Percentiles rank a stretch among this genome's conserved stretches.
Evolutionary conservation across 2,329 filamentous ascomycete genomes (phyloP).

Genomic region (Colletotrichum destructivum): DNA sequence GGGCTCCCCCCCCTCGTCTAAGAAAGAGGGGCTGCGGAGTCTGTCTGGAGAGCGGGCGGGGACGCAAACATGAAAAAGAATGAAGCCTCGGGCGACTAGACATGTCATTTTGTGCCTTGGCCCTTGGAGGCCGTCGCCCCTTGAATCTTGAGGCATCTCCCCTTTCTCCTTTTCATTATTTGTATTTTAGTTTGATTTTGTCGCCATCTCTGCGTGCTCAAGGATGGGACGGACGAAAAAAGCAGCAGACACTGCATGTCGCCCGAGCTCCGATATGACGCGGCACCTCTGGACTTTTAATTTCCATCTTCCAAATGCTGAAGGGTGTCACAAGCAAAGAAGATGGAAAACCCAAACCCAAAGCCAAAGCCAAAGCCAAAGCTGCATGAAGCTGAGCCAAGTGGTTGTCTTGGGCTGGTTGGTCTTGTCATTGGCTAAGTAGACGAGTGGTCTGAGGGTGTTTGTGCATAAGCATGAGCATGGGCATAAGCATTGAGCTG

Average conservation of each 20-base stretch:
- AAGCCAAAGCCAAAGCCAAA: not conserved
- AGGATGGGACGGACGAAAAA: constrained; percentile 31
- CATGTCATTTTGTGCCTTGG: constrained; percentile 1
- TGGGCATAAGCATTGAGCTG: constrained; percentile 16
- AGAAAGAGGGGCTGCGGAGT: constrained; percentile 12
- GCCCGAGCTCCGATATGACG: constrained; percentile 22
- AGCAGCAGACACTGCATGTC: constrained; percentile 19
- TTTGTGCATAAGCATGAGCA: constrained; percentile 26
- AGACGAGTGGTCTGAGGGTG: constrained; percentile 27
- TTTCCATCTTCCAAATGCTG: constrained; percentile 3
- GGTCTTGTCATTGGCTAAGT: constrained; percentile 36
- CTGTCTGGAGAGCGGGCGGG: too few relatives aligned
- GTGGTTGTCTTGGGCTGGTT: constrained; percentile 28
- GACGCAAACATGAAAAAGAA: not conserved
- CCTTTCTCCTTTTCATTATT: not conserved
- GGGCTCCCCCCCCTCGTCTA: too few relatives aligned
- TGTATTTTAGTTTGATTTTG: too few relatives aligned
- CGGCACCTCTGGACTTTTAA: not conserved
- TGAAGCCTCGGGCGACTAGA: constrained; percentile 25
- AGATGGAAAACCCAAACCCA: not conserved
- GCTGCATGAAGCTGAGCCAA: constrained; percentile 35
- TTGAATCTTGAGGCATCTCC: constrained; percentile 3
- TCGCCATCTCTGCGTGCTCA: not conserved
- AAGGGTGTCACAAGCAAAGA: constrained; percentile 18
- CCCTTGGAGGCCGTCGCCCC: constrained; percentile 17